Percentiles rank a stretch among this genome's conserved stretches.
These are phyloP conservation scores for Penicillium nordicum DNA, from an alignment of 2,329 filamentous ascomycete species.

Conservation along the genomic window DNA sequence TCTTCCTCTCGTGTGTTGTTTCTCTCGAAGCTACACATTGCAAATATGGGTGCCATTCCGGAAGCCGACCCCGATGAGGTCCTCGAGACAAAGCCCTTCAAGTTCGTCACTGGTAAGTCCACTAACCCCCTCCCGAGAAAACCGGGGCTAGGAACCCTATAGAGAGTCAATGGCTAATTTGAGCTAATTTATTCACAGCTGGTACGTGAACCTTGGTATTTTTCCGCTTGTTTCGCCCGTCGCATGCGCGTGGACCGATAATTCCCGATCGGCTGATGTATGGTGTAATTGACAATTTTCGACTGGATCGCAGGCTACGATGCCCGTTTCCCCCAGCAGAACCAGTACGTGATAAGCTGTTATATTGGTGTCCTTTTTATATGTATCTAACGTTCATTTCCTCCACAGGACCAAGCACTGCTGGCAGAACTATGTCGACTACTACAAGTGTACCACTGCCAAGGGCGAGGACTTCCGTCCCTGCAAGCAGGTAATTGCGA, in stretches of 20 bases:
- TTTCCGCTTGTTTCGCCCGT: constrained; percentile 11
- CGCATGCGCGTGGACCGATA: constrained; percentile 8
- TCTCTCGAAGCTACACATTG: constrained; percentile 26
- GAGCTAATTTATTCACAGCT: constrained; percentile 46
- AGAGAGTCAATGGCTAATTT: constrained; percentile 42
- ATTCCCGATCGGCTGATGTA: constrained; percentile 14
- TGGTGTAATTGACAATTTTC: constrained; percentile 31
- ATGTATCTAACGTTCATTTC: constrained; percentile 12
- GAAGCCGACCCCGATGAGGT: constrained; percentile 64
- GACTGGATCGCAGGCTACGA: constrained; percentile 72
- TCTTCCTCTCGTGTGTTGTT: constrained; percentile 15
- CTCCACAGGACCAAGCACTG: constrained; percentile 79
- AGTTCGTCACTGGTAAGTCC: constrained; percentile 95
- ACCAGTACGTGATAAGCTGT: constrained; percentile 50
- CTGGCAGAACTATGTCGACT: constrained; percentile 99
- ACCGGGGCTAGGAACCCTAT: constrained; percentile 26
- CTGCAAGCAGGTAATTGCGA: constrained; percentile 75
- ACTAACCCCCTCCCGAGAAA: constrained; percentile 21
- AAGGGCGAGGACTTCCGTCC: constrained; percentile 98
- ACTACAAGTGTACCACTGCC: constrained; percentile 98
- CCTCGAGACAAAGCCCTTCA: constrained; percentile 98
- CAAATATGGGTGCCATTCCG: constrained; percentile 78
- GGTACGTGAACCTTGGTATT: constrained; percentile 41
- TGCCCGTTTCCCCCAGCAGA: constrained; percentile 97
- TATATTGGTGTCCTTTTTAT: neutral